phyloP scores from a whole-genome alignment of 1,284 basidiomycete species.

The Earliella scabrosa region DNA sequence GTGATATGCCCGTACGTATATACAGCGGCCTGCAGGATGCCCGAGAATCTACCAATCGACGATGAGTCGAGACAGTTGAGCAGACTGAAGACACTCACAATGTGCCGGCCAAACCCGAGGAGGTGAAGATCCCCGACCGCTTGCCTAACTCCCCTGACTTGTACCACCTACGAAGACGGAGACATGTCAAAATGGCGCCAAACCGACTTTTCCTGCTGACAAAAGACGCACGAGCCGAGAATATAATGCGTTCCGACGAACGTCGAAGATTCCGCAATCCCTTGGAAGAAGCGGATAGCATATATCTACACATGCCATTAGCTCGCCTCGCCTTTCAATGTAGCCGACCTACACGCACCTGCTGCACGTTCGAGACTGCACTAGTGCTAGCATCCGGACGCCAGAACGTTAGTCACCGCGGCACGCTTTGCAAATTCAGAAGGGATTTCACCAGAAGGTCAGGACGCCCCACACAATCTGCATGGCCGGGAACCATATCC shows the following conservation, averaged over 20 bases:
- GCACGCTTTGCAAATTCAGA: not conserved
- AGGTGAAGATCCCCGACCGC: conserved; percentile 73
- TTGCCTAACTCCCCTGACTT: conserved; percentile 71
- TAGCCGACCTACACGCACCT: conserved; percentile 41
- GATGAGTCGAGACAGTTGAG: too few species aligned
- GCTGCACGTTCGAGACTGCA: conserved; percentile 55
- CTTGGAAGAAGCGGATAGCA: conserved; percentile 77
- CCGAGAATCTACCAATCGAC: conserved; percentile 59
- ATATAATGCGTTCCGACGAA: conserved; percentile 80
- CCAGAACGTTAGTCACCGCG: not conserved
- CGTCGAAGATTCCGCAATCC: conserved; percentile 72
- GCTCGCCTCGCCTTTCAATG: conserved; percentile 15
- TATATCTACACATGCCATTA: conserved; percentile 56
- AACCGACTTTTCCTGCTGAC: not conserved
- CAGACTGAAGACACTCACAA: too few species aligned
- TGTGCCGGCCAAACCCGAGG: conserved; percentile 67
- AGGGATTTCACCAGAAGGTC: conserved; percentile 55
- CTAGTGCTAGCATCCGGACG: conserved; percentile 49
- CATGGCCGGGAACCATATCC: conserved; percentile 69
- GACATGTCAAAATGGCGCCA: not conserved
- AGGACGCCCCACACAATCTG: conserved; percentile 68
- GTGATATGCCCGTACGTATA: conserved; percentile 46
- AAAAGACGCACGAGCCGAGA: conserved; percentile 59
- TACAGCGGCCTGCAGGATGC: conserved; percentile 69
- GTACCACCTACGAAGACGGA: conserved; percentile 54